phyloP scores from a whole-genome alignment of 345 rosid genomes.

The Syzygium oleosum region DNA sequence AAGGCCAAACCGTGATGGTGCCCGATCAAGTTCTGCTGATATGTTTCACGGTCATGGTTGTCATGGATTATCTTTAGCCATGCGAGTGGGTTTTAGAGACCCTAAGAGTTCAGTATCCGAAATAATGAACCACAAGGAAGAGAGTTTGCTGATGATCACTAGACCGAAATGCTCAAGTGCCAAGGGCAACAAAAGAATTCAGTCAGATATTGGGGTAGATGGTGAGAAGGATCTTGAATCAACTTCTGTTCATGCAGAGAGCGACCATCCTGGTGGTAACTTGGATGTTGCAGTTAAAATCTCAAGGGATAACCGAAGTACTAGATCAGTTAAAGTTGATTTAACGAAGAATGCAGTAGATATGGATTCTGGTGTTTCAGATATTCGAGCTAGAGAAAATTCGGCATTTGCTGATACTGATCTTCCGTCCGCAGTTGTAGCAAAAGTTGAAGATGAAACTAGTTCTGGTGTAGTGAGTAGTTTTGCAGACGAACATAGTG shows the following conservation, averaged over 20 bases:
- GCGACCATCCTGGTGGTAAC: slow-evolving; percentile 22
- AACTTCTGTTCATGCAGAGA: slow-evolving; percentile 17
- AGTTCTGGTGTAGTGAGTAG: slow-evolving; percentile 29
- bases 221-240: slow-evolving; percentile 27
- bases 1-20: slow-evolving; percentile 65
- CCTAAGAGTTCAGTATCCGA: slow-evolving; percentile 38
- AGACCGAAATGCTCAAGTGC: slow-evolving; percentile 24
- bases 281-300: slow-evolving; percentile 24
- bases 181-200: slow-evolving; percentile 30
- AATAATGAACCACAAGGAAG: slow-evolving; percentile 47
- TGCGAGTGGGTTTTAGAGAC: slow-evolving; percentile 47
- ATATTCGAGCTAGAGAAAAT: slow-evolving; percentile 9
- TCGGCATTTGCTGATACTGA: slow-evolving; percentile 15
- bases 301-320: slow-evolving; percentile 14
- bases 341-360: slow-evolving; percentile 6
- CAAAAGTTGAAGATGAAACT: slow-evolving; percentile 24
- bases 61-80: slow-evolving; percentile 45
- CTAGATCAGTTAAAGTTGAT: slow-evolving; percentile 17
- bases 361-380: neutral
- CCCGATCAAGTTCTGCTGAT: slow-evolving; percentile 70
- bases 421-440: neutral
- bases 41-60: slow-evolving; percentile 55
- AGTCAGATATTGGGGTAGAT: slow-evolving; percentile 34
- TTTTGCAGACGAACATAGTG: slow-evolving; percentile 21
- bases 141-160: slow-evolving; percentile 34